These are phyloP conservation scores for Biscogniauxia sp. DNA, from an alignment of 2,329 filamentous ascomycete genomes.

Conservation along the genomic window DNA sequence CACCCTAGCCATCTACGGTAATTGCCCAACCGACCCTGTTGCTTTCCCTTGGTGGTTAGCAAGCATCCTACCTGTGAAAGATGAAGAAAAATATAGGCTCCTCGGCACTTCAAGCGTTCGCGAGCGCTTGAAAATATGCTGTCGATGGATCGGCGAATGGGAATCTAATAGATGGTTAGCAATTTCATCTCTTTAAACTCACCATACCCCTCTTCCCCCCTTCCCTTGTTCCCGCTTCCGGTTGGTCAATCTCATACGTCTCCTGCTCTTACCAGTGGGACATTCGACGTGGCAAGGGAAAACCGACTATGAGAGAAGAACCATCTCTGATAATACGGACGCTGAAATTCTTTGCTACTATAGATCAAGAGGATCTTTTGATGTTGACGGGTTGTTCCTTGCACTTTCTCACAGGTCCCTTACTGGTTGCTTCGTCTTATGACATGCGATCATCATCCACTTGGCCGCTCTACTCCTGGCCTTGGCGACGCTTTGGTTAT, in stretches of 20 bases:
- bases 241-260: background rate
- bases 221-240: background rate
- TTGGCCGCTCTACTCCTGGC: background rate
- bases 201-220: background rate
- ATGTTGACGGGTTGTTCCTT: conserved; percentile 21
- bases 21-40: conserved; percentile 72
- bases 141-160: conserved; percentile 72
- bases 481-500: background rate
- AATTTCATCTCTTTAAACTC: conserved; percentile 1
- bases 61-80: conserved; percentile 72
- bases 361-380: conserved; percentile 7
- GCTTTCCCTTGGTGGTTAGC: conserved; percentile 90
- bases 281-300: too few species aligned
- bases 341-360: conserved; percentile 7
- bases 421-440: conserved; percentile 27
- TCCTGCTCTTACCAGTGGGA: background rate
- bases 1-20: conserved; percentile 72
- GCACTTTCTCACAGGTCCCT: conserved; percentile 21
- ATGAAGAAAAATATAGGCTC: conserved; percentile 76
- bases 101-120: conserved; percentile 73
- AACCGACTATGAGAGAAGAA: background rate
- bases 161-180: conserved; percentile 70
- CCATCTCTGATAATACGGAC: background rate
- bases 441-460: conserved; percentile 10
- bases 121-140: conserved; percentile 79